A percentile compares a stretch with the other conserved stretches of the same genome.
Conservation (phyloP, 768 basidiomycete species). For the Asterophora parasitica region DNA sequence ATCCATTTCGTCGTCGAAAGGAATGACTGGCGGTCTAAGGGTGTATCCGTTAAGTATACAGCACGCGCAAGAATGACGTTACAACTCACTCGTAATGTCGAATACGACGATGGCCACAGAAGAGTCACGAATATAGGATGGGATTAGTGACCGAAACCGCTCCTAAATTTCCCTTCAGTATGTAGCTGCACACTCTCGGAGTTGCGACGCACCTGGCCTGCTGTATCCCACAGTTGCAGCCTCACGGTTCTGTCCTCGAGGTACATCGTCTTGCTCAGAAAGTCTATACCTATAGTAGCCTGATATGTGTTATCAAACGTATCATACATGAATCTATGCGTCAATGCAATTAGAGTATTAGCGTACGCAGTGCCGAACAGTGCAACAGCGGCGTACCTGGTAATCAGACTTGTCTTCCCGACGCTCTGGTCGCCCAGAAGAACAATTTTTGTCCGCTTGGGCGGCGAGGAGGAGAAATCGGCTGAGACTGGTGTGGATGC, state of each 20-base stretch:
- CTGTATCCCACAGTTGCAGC: constrained; percentile 98
- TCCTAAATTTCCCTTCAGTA: constrained; percentile 48
- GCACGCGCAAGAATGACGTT: neutral
- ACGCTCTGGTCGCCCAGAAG: constrained; percentile 96
- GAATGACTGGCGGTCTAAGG: constrained; percentile 87
- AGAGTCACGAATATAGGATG: constrained; percentile 97
- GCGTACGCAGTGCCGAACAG: neutral
- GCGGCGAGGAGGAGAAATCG: constrained; percentile 83
- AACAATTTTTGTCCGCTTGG: constrained; percentile 95
- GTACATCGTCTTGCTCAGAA: constrained; percentile 99
- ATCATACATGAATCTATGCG: constrained; percentile 93
- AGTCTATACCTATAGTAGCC: constrained; percentile 97
- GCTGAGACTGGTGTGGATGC: constrained; percentile 65
- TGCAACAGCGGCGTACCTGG: constrained; percentile 52
- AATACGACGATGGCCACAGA: constrained; percentile 98
- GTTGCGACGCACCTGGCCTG: constrained; percentile 68
- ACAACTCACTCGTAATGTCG: constrained; percentile 89
- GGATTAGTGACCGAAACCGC: constrained; percentile 95
- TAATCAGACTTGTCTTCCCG: constrained; percentile 98
- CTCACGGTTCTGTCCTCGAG: constrained; percentile 97
- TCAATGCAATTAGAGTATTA: constrained; percentile 5
- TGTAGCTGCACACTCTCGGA: neutral
- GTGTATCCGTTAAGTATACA: constrained; percentile 2
- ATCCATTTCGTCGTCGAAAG: constrained; percentile 98
- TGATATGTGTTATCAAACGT: constrained; percentile 99